phyloP scores from a whole-genome alignment of 1,284 basidiomycete genomes.

The Rhodofomes roseus region DNA sequence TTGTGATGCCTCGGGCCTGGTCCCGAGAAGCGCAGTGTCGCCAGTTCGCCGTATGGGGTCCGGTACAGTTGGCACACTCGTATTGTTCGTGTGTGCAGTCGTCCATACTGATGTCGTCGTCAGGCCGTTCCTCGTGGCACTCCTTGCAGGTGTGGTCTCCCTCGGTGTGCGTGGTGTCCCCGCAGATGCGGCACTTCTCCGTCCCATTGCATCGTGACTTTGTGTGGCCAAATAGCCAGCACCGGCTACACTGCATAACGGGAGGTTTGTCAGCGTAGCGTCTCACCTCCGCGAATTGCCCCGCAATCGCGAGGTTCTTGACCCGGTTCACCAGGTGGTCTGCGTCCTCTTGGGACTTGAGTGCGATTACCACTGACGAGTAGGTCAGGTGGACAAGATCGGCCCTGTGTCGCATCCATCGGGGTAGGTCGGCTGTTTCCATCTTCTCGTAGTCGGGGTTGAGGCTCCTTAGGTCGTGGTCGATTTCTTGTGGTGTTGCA shows the following conservation, averaged over 20 bases:
- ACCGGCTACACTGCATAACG: neutral
- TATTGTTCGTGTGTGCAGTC: neutral
- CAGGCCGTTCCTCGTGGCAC: neutral
- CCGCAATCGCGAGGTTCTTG: too few relatives aligned
- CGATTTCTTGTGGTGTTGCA: constrained; percentile 3
- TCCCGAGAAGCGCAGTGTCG: neutral
- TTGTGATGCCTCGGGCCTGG: neutral
- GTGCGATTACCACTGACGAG: too few relatives aligned
- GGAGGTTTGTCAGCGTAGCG: constrained; percentile 4
- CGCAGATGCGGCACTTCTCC: neutral
- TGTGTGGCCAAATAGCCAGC: constrained; percentile 1
- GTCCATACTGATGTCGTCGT: neutral
- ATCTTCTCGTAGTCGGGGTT: constrained; percentile 2
- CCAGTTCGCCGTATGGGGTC: neutral
- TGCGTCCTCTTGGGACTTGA: too few relatives aligned
- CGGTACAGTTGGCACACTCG: neutral
- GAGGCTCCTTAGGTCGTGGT: neutral
- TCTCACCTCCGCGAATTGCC: constrained; percentile 2
- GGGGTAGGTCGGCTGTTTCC: neutral
- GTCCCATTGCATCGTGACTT: neutral
- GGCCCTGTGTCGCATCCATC: too few relatives aligned
- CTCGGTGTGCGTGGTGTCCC: neutral
- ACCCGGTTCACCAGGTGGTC: too few relatives aligned
- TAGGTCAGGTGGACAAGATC: too few relatives aligned
- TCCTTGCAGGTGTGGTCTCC: too few relatives aligned